A percentile compares a stretch with the other conserved stretches of the same genome.
Evolutionary conservation across 2,329 filamentous ascomycete genomes (phyloP).

Genomic region (Ploettnerulaceae sp.): DNA sequence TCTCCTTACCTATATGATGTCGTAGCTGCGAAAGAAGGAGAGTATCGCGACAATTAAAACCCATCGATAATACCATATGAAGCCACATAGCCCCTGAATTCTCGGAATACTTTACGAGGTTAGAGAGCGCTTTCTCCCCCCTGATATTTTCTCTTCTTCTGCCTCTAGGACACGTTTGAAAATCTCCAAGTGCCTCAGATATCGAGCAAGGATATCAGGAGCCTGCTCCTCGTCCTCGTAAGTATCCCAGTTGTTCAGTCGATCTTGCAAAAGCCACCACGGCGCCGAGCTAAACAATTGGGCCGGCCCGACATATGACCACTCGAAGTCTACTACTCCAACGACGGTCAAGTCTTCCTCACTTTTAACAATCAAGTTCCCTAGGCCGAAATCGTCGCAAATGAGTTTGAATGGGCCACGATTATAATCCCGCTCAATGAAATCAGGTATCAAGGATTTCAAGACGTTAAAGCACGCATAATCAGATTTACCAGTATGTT

Average conservation of each 20-base stretch:
- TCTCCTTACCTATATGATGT: not conserved
- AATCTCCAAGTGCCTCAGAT: not conserved
- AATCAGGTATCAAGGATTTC: constrained; percentile 21
- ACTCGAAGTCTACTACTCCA: constrained; percentile 36
- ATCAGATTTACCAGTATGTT: constrained; percentile 30
- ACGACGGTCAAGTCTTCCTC: constrained; percentile 35
- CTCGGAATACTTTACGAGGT: constrained; percentile 6
- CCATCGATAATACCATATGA: not conserved
- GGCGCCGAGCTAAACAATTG: constrained; percentile 36
- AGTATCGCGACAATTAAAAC: not conserved
- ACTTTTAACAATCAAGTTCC: constrained; percentile 36
- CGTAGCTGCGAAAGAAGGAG: not conserved
- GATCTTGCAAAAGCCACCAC: constrained; percentile 32
- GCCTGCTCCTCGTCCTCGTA: constrained; percentile 3
- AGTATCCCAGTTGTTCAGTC: not conserved
- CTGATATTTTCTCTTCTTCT: constrained; percentile 14
- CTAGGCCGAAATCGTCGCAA: constrained; percentile 36
- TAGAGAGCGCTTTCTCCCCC: constrained; percentile 14
- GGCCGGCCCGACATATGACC: constrained; percentile 36
- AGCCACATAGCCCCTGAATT: not conserved
- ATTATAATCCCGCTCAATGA: constrained; percentile 20
- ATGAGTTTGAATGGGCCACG: constrained; percentile 36
- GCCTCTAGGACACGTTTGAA: constrained; percentile 6
- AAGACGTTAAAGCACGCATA: constrained; percentile 33
- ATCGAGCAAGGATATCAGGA: constrained; percentile 10